phyloP scores from a whole-genome alignment of 352 stramenopile species.

The Aphanomyces invadans region DNA sequence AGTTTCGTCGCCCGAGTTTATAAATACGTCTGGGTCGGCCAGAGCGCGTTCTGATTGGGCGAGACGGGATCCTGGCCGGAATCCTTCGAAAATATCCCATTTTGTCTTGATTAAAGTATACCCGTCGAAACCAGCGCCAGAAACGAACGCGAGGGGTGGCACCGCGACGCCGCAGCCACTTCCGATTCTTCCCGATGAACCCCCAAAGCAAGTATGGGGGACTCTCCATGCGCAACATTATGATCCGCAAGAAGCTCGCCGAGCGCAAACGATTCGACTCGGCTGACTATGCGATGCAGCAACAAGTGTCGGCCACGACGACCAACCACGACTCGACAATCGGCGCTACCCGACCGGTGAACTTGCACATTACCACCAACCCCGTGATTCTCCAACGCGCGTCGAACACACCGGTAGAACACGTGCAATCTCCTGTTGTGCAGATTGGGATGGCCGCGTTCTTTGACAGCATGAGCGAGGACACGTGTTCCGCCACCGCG shows the following conservation, averaged over 20 bases:
- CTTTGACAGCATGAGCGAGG: conserved; percentile 16
- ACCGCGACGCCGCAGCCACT: neutral
- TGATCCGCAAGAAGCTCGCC: conserved; percentile 59
- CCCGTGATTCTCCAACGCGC: too few species aligned
- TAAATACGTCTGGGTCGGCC: neutral
- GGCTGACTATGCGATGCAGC: conserved; percentile 75
- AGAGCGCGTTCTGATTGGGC: neutral
- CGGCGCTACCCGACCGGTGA: neutral
- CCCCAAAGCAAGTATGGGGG: conserved; percentile 29
- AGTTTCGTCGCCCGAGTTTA: neutral
- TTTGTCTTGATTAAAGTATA: neutral
- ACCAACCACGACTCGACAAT: neutral
- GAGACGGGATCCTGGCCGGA: neutral
- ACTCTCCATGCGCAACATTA: conserved; percentile 68
- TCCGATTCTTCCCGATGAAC: neutral
- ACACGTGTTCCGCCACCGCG: neutral
- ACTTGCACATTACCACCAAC: neutral
- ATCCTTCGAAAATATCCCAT: conserved; percentile 16
- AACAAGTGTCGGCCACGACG: conserved; percentile 15
- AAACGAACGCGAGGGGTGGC: neutral
- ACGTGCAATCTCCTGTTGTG: conserved; percentile 1
- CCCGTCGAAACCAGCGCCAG: conserved; percentile 7
- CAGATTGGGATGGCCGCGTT: conserved; percentile 18
- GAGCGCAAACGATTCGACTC: conserved; percentile 81
- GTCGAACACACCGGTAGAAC: neutral